Percentiles rank a stretch among this genome's conserved stretches.
phyloP scores from a whole-genome alignment of 768 basidiomycete genomes.

The Boletales sp. region DNA sequence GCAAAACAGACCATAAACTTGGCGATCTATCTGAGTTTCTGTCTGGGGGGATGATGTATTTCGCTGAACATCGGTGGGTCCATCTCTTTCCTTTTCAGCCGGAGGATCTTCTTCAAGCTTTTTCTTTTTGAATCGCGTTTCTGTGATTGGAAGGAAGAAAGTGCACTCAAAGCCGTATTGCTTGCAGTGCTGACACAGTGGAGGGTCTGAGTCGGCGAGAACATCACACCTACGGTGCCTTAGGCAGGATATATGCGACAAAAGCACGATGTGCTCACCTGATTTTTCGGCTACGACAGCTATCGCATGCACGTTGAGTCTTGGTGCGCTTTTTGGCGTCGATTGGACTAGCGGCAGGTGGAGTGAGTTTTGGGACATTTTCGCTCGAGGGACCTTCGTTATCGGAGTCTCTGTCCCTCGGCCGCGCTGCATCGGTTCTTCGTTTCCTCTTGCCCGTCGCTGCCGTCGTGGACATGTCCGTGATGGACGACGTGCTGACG shows the following conservation, averaged over 20 bases:
- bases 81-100: conserved; percentile 35
- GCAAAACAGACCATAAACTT: conserved; percentile 55
- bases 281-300: conserved; percentile 88
- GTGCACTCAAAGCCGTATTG: conserved; percentile 93
- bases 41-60: conserved; percentile 43
- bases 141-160: conserved; percentile 96
- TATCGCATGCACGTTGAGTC: conserved; percentile 90
- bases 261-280: conserved; percentile 39
- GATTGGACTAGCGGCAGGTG: conserved; percentile 29
- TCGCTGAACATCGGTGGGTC: conserved; percentile 24
- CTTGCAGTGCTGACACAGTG: conserved; percentile 91
- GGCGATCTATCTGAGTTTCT: conserved; percentile 53
- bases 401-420: conserved; percentile 55
- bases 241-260: conserved; percentile 9
- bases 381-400: conserved; percentile 57
- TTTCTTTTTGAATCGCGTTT: conserved; percentile 98
- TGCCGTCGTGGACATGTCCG: conserved; percentile 30
- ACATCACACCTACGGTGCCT: conserved; percentile 66
- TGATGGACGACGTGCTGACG: conserved; percentile 32
- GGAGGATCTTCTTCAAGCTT: conserved; percentile 69
- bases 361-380: conserved; percentile 31
- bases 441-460: conserved; percentile 61
- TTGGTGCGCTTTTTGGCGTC: conserved; percentile 88
- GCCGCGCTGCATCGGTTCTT: conserved; percentile 37
- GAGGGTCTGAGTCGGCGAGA: conserved; percentile 70